Evolutionary conservation across 768 basidiomycete species (phyloP).

Genomic region (Lactarius hengduanensis): DNA sequence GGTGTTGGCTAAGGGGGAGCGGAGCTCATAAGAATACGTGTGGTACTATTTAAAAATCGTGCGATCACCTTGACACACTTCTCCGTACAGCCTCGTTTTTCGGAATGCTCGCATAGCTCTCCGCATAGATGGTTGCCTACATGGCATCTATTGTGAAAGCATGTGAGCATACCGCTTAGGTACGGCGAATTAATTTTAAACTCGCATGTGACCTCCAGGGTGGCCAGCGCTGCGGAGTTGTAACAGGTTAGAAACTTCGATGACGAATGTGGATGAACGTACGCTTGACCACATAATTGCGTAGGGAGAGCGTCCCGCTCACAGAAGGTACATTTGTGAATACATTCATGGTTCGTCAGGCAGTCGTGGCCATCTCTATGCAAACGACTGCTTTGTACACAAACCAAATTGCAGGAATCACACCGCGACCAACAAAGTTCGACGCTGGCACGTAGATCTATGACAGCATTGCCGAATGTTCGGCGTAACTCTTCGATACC

Average conservation of each 20-base stretch:
- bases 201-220: constrained; percentile 45
- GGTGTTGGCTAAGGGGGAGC: neutral
- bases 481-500: neutral
- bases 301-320: neutral
- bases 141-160: constrained; percentile 43
- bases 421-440: neutral
- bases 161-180: neutral
- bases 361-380: neutral
- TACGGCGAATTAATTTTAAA: neutral
- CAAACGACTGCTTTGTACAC: neutral
- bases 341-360: neutral
- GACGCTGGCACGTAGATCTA: neutral
- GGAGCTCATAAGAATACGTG: neutral
- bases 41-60: neutral
- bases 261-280: neutral
- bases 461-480: neutral
- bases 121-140: constrained; percentile 49
- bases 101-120: constrained; percentile 44
- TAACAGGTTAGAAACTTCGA: neutral
- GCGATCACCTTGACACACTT: constrained; percentile 49
- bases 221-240: neutral
- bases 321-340: neutral
- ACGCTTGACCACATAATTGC: neutral
- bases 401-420: neutral
- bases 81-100: constrained; percentile 49